Evolutionary conservation across 1,284 basidiomycete genomes (phyloP), one percentile per base, ranked within the genome.

Genomic region (Porogramme epimiltina): DNA sequence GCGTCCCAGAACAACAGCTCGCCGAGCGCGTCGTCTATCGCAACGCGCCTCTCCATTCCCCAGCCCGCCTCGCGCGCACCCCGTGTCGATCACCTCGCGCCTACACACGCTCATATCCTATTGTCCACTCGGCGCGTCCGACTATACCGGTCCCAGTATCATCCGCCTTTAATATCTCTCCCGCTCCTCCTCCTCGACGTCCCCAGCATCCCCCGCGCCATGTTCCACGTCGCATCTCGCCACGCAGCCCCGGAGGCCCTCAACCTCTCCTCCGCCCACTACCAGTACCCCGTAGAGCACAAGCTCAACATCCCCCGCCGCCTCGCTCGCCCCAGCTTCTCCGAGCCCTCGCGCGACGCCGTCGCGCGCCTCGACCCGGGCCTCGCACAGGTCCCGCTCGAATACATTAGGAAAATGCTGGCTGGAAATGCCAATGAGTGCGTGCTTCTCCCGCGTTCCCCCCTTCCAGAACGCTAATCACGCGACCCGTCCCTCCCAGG

Each of bases 241-340:
- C 64, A 60, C 45, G 46, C 62, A n/a, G 51, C 58, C 44, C 62
- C 62, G 22, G 61, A 62, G 58, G 49, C 57, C 16, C 61, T 64
- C 55, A 56, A 59, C 52, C 62, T 64, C 49, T 51, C 57, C 47
- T 56, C 62, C 48, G 52, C 62, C 26, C 61, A 59, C 55, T 56
- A 61, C 51, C 50, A 56, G 40, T 51, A 55, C 34, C 56, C 52
- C 18, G 46, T 57, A 28, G 51, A 49, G 43, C 54, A 56, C 19
- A 61, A 55, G 52, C 59, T 77, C 63, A 72, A 75, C 70, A 69
- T 73, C 26, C 72, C 72, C 26, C 68, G 70, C 40, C 64, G 64
- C 9, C 68, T 74, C 20, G 64, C 66, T 15, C 63, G 68, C 8
- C 70, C 70, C 44, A 61, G 50, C 34, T 65, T 68, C 57, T 49